A percentile compares a stretch with the other conserved stretches of the same genome.
Evolutionary conservation across 2,329 filamentous ascomycete genomes (phyloP).

Genomic region (Colletotrichum ledebouriae): DNA sequence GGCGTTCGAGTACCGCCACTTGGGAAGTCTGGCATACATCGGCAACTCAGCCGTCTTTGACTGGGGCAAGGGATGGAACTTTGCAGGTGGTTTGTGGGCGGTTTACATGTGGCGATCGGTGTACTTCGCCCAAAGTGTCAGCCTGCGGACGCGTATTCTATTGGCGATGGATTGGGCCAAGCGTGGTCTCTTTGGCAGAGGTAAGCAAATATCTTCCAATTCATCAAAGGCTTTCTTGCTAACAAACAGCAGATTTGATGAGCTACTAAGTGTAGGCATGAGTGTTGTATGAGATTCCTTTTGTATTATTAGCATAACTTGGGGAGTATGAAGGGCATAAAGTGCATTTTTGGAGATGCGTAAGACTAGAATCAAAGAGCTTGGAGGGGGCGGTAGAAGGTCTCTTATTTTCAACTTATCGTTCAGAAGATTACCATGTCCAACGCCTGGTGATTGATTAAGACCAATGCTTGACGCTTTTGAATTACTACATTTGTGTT

Average conservation of each 20-base stretch:
- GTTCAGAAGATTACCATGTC: neutral
- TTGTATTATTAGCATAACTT: constrained; percentile 32
- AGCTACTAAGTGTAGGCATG: constrained; percentile 47
- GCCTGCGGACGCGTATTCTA: constrained; percentile 86
- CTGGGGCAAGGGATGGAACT: constrained; percentile 79
- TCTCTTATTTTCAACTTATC: constrained; percentile 20
- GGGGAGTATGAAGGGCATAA: constrained; percentile 23
- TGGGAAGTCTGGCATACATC: constrained; percentile 93
- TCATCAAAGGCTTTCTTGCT: neutral
- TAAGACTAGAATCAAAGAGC: constrained; percentile 1
- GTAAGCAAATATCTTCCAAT: constrained; percentile 63
- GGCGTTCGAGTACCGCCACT: constrained; percentile 92
- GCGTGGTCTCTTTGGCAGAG: constrained; percentile 93
- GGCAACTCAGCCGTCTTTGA: constrained; percentile 98
- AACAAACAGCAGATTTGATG: constrained; percentile 51
- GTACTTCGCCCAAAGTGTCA: constrained; percentile 98
- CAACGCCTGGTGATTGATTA: neutral
- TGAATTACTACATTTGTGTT: constrained; percentile 32
- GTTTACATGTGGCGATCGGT: constrained; percentile 97
- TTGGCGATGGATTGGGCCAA: constrained; percentile 99
- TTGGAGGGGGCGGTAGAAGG: neutral
- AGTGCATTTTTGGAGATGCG: neutral
- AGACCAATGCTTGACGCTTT: constrained; percentile 24
- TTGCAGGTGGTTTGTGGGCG: constrained; percentile 87
- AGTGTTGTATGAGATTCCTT: constrained; percentile 16